A percentile compares a stretch with the other conserved stretches of the same genome.
Evolutionary conservation across 2,329 filamentous ascomycete genomes (phyloP).

Genomic region (Exophiala calicioides): DNA sequence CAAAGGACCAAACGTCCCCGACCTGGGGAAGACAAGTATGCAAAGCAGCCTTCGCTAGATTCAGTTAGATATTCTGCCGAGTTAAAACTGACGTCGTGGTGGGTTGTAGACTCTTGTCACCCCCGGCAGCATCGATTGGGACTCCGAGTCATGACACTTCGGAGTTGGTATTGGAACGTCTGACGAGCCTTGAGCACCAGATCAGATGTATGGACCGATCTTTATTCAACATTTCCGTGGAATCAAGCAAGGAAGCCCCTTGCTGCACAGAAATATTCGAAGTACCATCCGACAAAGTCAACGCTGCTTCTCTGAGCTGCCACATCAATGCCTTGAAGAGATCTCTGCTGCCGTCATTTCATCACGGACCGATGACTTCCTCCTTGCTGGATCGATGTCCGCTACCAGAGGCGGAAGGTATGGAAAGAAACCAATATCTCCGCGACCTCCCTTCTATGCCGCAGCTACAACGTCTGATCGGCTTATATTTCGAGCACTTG

Average conservation of each 20-base stretch:
- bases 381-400: not conserved
- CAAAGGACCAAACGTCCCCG: not conserved
- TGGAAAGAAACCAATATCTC: constrained; percentile 3
- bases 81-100: constrained; percentile 1
- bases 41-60: not conserved
- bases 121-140: not conserved
- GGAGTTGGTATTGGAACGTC: constrained; percentile 3
- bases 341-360: constrained; percentile 1
- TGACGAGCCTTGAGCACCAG: constrained; percentile 5
- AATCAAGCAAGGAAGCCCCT: not conserved
- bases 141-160: not conserved
- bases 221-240: not conserved
- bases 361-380: not conserved
- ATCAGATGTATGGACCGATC: constrained; percentile 3
- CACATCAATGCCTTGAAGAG: constrained; percentile 13
- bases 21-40: not conserved
- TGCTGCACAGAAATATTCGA: constrained; percentile 4
- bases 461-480: constrained; percentile 2
- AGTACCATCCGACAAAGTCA: not conserved
- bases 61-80: not conserved
- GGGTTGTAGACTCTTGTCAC: not conserved
- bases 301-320: constrained; percentile 5
- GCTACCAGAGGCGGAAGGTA: not conserved
- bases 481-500: constrained; percentile 6
- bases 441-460: constrained; percentile 1